Evolutionary conservation across 2,329 filamentous ascomycete species (phyloP), one percentile per base, ranked within the genome.

Genomic region (Verticillium zaregamsianum): DNA sequence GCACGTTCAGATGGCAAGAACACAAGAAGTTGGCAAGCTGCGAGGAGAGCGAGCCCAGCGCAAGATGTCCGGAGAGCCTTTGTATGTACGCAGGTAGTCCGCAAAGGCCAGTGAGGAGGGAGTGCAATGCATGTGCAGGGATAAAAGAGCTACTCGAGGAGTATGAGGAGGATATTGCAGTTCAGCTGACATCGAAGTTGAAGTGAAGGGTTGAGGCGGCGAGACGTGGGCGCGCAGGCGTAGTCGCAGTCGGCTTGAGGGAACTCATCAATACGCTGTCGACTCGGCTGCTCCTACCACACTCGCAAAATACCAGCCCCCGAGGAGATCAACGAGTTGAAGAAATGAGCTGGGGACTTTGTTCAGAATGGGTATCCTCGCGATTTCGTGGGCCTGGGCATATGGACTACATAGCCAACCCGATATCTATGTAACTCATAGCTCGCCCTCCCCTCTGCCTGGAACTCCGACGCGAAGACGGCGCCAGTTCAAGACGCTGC

Each of bases 11-110:
- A 17, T 76, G 74, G 73, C 68, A 69, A 57, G 68, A 68, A 23
- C 67, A 71, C 66, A 73, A 67, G 65, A 76, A 74, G 63, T 69
- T 77, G 14, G 71, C 74, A 28, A 75, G 72, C 66, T 77, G 76
- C 64, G 72, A 75, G 60, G 71, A 68, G 60, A 66, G 67, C 55
- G 70, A 74, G n/a, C 66, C 67, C 14, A 66, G 66, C 4, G 65
- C 45, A 25, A 63, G 67, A 23, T 77, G 75, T 58, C 71, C 70
- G 11, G 66, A 69, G 5, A 72, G 64, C 58, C 68, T 77, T n/a
- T 74, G 74, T 64, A 75, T 77, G 74, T 74, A 74, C 59, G 73
- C 75, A 8, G 74, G 74, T 14, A 69, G 71, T 61, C 69, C 68
- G 7, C 68, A 68, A 54, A 69, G 64, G 57, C 75, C 73, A 7